Percentiles rank a stretch among this genome's conserved stretches.
These are phyloP conservation scores for Ilex paraguariensis DNA, from an alignment of 305 asterid genomes.

Conservation along the genomic window DNA sequence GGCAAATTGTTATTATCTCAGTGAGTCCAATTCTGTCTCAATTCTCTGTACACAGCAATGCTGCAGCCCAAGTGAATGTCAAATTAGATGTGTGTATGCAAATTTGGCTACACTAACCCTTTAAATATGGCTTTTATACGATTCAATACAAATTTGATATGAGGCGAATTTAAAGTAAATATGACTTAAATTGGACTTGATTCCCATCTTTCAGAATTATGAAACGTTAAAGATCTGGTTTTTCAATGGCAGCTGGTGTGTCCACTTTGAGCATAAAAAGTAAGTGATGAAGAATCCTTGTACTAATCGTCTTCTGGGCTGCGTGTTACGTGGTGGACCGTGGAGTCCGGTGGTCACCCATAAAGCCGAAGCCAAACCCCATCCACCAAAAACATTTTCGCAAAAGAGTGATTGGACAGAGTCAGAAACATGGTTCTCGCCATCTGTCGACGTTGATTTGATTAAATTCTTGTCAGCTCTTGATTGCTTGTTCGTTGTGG, in stretches of 20 bases:
- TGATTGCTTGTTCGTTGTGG: not conserved
- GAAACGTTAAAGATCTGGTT: no score
- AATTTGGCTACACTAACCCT: no score
- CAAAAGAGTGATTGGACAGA: slow-evolving; percentile 29
- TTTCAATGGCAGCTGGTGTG: slow-evolving; percentile 27
- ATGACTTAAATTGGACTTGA: no score
- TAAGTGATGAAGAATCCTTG: slow-evolving; percentile 4
- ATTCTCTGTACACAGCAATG: no score
- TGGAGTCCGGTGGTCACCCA: slow-evolving; percentile 14
- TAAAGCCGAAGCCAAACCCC: slow-evolving; percentile 4
- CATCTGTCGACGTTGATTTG: slow-evolving; percentile 24
- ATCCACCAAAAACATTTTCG: slow-evolving; percentile 28
- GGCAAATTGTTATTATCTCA: no score
- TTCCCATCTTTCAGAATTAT: no score
- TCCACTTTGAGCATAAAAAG: slow-evolving; percentile 5
- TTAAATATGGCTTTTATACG: no score
- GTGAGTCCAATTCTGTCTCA: no score
- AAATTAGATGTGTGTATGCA: no score
- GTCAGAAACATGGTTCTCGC: slow-evolving; percentile 31
- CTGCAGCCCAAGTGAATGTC: no score
- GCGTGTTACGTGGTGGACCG: slow-evolving; percentile 40
- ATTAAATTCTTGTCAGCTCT: slow-evolving; percentile 19
- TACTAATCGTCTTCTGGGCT: slow-evolving; percentile 5
- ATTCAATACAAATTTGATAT: no score
- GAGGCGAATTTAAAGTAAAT: no score